Percentiles rank a stretch among this genome's conserved stretches.
Evolutionary conservation across 2,329 filamentous ascomycete genomes (phyloP).

Genomic region (Neocucurbitaria cava): DNA sequence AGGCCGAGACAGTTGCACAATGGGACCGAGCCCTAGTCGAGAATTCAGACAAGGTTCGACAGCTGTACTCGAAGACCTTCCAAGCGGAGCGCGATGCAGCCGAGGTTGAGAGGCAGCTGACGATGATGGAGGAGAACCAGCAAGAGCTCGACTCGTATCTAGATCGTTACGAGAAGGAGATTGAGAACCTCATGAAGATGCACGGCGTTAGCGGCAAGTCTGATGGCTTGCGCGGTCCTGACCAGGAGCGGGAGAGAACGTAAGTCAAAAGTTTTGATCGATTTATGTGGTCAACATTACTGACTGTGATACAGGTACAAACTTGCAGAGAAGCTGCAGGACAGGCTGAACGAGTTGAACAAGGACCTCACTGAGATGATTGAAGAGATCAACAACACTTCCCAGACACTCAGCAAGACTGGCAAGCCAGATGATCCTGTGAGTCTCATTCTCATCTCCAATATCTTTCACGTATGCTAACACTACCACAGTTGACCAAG

Average conservation of each 20-base stretch:
- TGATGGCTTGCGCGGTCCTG: conserved; percentile 82
- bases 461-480: not conserved
- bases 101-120: conserved; percentile 91
- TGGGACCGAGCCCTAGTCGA: conserved; percentile 95
- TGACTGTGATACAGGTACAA: conserved; percentile 66
- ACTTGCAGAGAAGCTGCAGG: conserved; percentile 89
- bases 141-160: conserved; percentile 88
- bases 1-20: conserved; percentile 82
- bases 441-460: conserved; percentile 7
- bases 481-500: conserved; percentile 75
- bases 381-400: conserved; percentile 94
- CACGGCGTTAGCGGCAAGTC: conserved; percentile 68
- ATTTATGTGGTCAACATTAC: not conserved
- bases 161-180: conserved; percentile 88
- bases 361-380: conserved; percentile 95
- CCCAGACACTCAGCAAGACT: conserved; percentile 86
- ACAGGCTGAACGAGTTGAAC: conserved; percentile 91
- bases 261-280: conserved; percentile 53
- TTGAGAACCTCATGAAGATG: conserved; percentile 91
- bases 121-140: conserved; percentile 89
- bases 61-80: conserved; percentile 88
- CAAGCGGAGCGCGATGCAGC: conserved; percentile 92
- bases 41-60: conserved; percentile 94
- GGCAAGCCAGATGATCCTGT: conserved; percentile 67
- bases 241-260: conserved; percentile 93